A percentile compares a stretch with the other conserved stretches of the same genome.
Conservation (phyloP, 441 rosid species). For the Arabidopsis lyrata region DNA sequence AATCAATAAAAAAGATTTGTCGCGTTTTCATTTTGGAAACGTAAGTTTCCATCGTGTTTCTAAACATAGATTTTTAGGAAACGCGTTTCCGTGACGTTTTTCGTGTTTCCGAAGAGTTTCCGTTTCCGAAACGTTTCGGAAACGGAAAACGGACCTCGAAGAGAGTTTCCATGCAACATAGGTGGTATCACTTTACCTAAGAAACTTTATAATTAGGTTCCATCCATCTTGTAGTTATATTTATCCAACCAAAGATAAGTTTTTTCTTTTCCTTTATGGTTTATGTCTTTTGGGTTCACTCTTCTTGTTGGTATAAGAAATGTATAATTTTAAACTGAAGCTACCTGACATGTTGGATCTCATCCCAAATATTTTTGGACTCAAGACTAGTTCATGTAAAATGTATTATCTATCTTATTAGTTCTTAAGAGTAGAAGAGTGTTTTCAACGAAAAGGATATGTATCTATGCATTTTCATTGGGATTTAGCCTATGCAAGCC, state of each 20-base stretch:
- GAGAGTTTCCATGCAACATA: too few relatives aligned
- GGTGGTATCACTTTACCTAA: constrained; percentile 64
- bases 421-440: constrained; percentile 3
- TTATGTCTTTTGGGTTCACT: constrained; percentile 18
- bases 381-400: constrained; percentile 13
- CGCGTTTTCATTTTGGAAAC: too few relatives aligned
- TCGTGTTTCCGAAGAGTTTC: too few relatives aligned
- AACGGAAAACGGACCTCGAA: too few relatives aligned
- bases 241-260: constrained; percentile 30
- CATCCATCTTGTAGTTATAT: constrained; percentile 45
- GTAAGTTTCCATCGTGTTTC: too few relatives aligned
- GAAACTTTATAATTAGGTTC: constrained; percentile 56
- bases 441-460: constrained; percentile 14
- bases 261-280: neutral
- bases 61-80: too few relatives aligned
- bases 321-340: constrained; percentile 26
- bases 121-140: too few relatives aligned
- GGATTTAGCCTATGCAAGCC: neutral
- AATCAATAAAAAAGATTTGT: too few relatives aligned
- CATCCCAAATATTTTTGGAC: constrained; percentile 16
- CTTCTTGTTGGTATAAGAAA: constrained; percentile 10
- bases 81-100: too few relatives aligned
- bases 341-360: constrained; percentile 22
- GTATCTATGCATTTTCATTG: neutral
- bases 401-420: constrained; percentile 5